Conservation (phyloP, 2,329 filamentous ascomycete genomes). For the Ophiocordyceps sinensis region DNA sequence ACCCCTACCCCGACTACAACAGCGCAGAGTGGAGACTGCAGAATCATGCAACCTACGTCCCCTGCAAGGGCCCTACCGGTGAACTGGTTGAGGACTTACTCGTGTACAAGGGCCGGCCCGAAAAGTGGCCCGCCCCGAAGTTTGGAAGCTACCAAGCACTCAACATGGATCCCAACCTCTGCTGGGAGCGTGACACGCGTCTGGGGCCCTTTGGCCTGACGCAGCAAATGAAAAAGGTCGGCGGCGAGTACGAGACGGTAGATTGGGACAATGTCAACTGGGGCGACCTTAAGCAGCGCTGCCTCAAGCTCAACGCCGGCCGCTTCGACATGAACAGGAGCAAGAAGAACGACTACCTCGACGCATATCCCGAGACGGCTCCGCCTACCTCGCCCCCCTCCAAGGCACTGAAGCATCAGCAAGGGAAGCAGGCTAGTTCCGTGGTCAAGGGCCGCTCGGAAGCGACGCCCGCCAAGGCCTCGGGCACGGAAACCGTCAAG, state of each 20-base stretch:
- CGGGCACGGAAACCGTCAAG: conserved; percentile 10
- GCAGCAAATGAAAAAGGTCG: conserved; percentile 31
- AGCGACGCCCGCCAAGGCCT: background rate
- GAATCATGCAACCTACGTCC: conserved; percentile 42
- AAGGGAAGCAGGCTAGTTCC: background rate
- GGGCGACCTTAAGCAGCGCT: conserved; percentile 55
- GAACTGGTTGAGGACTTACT: conserved; percentile 45
- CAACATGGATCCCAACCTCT: conserved; percentile 46
- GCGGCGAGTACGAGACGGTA: conserved; percentile 20
- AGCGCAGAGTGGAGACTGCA: conserved; percentile 40
- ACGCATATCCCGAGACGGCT: conserved; percentile 23
- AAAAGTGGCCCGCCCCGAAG: conserved; percentile 41
- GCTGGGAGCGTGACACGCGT: conserved; percentile 55
- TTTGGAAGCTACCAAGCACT: conserved; percentile 50
- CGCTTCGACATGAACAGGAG: conserved; percentile 38
- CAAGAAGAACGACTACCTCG: conserved; percentile 27
- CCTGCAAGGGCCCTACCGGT: conserved; percentile 52
- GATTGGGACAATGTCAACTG: conserved; percentile 55
- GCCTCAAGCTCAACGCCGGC: conserved; percentile 48
- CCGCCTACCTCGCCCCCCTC: conserved; percentile 5
- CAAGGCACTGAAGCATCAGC: conserved; percentile 1
- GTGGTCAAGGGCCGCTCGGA: background rate
- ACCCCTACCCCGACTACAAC: conserved; percentile 61
- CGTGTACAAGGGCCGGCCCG: conserved; percentile 47
- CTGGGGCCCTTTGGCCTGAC: conserved; percentile 51